phyloP scores from a whole-genome alignment of 1,284 basidiomycete genomes.

The Cutaneotrichosporon mucoides region DNA sequence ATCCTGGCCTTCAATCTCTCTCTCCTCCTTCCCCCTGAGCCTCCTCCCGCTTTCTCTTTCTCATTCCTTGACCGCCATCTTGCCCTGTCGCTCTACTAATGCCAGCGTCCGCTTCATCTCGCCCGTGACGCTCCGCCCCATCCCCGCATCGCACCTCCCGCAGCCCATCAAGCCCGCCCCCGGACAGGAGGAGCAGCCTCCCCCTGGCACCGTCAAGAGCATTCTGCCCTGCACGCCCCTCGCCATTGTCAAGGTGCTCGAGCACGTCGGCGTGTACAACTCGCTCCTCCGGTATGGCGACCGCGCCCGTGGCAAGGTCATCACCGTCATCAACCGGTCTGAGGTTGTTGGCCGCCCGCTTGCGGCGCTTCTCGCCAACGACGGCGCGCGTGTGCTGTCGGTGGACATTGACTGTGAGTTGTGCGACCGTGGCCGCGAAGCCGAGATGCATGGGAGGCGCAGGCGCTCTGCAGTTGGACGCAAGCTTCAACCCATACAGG shows the following conservation, averaged over 20 bases:
- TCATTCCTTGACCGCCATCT: too few relatives aligned
- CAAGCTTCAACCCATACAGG: too few relatives aligned
- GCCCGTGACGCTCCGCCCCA: slow-evolving; percentile 47
- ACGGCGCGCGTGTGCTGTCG: slow-evolving; percentile 86
- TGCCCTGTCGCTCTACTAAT: too few relatives aligned
- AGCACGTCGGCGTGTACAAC: slow-evolving; percentile 89
- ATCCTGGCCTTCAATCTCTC: too few relatives aligned
- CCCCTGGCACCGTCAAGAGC: slow-evolving; percentile 55
- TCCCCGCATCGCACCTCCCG: slow-evolving; percentile 39
- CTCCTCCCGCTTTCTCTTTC: too few relatives aligned
- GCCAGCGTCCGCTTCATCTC: slow-evolving; percentile 65
- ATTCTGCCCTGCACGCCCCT: slow-evolving; percentile 96
- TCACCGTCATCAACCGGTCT: slow-evolving; percentile 35
- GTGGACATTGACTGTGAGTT: slow-evolving; percentile 77
- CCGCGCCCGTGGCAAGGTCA: slow-evolving; percentile 62
- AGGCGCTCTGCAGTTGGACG: too few relatives aligned
- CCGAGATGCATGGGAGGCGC: too few relatives aligned
- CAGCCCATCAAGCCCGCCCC: slow-evolving; percentile 22
- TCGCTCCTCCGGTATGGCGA: slow-evolving; percentile 86
- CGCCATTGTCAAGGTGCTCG: slow-evolving; percentile 91
- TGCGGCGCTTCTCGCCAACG: slow-evolving; percentile 83
- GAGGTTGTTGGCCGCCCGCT: slow-evolving; percentile 92
- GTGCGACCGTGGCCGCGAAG: too few relatives aligned
- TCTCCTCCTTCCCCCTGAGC: too few relatives aligned
- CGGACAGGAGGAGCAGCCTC: slow-evolving; percentile 52